A percentile compares a stretch with the other conserved stretches of the same genome.
Conservation (phyloP, 148 eudicot species). For the Euryodendron excelsum region DNA sequence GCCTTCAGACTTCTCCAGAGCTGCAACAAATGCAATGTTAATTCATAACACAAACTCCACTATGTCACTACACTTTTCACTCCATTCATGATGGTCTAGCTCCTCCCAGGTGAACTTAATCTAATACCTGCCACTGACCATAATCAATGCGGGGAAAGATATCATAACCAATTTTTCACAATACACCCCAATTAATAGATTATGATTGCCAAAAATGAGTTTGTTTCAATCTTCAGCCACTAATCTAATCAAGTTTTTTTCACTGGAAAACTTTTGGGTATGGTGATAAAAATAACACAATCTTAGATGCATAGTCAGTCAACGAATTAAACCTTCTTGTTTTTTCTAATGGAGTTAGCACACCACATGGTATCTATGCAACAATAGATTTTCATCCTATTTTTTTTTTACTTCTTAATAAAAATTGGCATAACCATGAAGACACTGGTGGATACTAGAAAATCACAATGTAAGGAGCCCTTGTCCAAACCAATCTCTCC, state of each 20-base stretch:
- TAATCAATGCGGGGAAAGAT: too few relatives aligned
- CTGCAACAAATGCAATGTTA: slow-evolving; percentile 13
- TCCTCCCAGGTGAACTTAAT: not conserved
- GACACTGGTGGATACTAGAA: too few relatives aligned
- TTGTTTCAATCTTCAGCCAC: not conserved
- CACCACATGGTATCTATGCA: not conserved
- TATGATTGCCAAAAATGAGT: not conserved
- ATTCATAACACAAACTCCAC: not conserved
- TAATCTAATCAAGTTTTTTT: not conserved
- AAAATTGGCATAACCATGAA: too few relatives aligned
- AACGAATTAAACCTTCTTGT: not conserved
- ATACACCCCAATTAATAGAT: not conserved
- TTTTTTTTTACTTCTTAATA: too few relatives aligned
- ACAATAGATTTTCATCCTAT: not conserved
- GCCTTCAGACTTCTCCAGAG: slow-evolving; percentile 33
- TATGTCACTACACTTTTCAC: not conserved
- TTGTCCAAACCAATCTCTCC: too few relatives aligned
- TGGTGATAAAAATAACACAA: not conserved
- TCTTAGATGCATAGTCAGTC: not conserved
- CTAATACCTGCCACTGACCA: too few relatives aligned
- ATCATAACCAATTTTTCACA: too few relatives aligned
- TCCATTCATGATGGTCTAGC: not conserved
- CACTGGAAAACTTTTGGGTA: not conserved
- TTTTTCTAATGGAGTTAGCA: not conserved
- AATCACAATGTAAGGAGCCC: too few relatives aligned